Evolutionary conservation across 1,284 basidiomycete species (phyloP).

Genomic region (Chondrostereum purpureum): DNA sequence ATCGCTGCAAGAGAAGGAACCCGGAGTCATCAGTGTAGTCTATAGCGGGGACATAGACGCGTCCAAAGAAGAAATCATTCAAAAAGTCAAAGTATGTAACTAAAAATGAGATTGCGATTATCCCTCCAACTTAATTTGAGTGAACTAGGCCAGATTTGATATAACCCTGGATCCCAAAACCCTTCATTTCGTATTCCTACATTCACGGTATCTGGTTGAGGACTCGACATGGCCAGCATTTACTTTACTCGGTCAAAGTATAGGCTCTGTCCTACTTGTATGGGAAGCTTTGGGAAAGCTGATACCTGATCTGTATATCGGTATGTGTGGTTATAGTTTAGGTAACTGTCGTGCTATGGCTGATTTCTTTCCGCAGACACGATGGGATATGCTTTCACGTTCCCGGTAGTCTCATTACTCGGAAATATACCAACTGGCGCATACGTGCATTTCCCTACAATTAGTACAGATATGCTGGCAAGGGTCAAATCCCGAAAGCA

Average conservation of each 20-base stretch:
- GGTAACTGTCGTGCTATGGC: constrained; percentile 2
- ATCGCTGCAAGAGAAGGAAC: constrained; percentile 69
- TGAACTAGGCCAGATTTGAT: constrained; percentile 73
- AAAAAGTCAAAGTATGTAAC: constrained; percentile 68
- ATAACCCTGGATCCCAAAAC: constrained; percentile 62
- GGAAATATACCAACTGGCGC: constrained; percentile 71
- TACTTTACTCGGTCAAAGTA: constrained; percentile 86
- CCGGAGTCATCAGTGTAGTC: constrained; percentile 70
- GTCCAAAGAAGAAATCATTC: constrained; percentile 78
- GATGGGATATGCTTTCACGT: constrained; percentile 97
- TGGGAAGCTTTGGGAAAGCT: constrained; percentile 74
- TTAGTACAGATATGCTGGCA: constrained; percentile 89
- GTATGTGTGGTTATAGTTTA: constrained; percentile 34
- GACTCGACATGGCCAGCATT: constrained; percentile 82
- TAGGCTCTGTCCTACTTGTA: constrained; percentile 81
- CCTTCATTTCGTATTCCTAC: constrained; percentile 76
- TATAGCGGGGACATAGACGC: constrained; percentile 86
- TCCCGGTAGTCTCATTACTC: constrained; percentile 67
- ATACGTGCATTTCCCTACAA: constrained; percentile 96
- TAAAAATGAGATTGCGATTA: background rate
- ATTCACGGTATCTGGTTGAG: constrained; percentile 69
- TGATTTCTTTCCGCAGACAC: constrained; percentile 56
- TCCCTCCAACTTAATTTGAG: background rate
- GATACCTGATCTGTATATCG: constrained; percentile 87
- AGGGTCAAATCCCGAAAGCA: constrained; percentile 61